Base-by-base conservation (phyloP, 2,329 filamentous ascomycete species). In the Clonostachys rosea region DNA sequence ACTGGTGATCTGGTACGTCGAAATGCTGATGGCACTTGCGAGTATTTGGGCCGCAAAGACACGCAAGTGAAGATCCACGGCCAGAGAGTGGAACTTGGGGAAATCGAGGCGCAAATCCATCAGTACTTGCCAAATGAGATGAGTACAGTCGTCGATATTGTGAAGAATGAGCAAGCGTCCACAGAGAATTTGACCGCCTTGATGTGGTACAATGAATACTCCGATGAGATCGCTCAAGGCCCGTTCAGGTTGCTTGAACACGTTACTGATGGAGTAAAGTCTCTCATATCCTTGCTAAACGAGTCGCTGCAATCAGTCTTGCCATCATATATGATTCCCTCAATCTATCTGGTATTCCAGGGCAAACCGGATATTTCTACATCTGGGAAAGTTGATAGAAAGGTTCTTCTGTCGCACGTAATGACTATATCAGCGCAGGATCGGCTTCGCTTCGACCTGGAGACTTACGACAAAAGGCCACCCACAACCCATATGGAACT, bases 31-130 rank as follows among this genome's bases (percentile, higher is more conserved):
- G 43, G 43, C 5, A 36, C 43, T n/a, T 14, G 35, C 9, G 30
- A 45, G 10, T 36, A 36, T 24, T n/a, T 35, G 5, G 18, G 18
- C 12, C 45, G 45, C 20, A 41, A 41, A 16, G 45, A 47, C 45
- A 42, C 45, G 17, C 45, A 80, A 55, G 67, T 80, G 41, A 81
- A 81, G 54, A 57, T 81, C 11, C 67, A 70, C 33, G 81, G 80
- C 41, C 78, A 70, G 47, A 57, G 75, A 47, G 63, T 76, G 49
- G 80, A 73, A 59, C 62, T 74, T 11, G 48, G 34, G 14, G 49
- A 50, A 17, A 40, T 50, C 18, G 49, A 50, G 40, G 18, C 43
- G 11, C 43, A 34, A n/a, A 34, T 44, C n/a, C 34, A 44, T 11
- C 30, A 44, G 34, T 34, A 44, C n/a, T 20, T 44, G 11, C 43